Evolutionary conservation across 768 basidiomycete genomes (phyloP), one percentile per base, ranked within the genome.

Genomic region (Pulveroboletus sp.): DNA sequence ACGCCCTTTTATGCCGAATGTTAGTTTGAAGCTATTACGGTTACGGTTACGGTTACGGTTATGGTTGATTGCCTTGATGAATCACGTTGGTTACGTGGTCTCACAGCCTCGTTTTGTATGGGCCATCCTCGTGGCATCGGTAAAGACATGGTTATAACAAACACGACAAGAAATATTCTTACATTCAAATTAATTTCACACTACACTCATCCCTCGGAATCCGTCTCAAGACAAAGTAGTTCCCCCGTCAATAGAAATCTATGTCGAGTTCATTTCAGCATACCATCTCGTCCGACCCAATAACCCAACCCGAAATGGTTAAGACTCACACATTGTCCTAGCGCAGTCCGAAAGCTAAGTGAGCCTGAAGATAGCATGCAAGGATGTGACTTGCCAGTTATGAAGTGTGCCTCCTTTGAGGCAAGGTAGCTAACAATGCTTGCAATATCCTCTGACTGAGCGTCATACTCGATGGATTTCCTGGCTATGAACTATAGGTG

Each of bases 351-450:
- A 35, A 21, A 37, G 11, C 21, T 39, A 9, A 49, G 17, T 8
- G 14, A 6, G 24, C 26, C 5, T 9, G 6, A 31, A 33, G 12
- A 40, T 7, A 8, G 12, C 6, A 10, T 17, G 10, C 12, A 37
- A 3, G 9, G 26, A 40, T 26, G 4, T 21, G 28, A 37, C 61
- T 50, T 44, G 55, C 70, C 72, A 8, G 70, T 73, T 11, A 74
- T 57, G 41, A 69, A 71, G 35, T 63, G 59, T 4, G 71, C 66
- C 17, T 64, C 67, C 6, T 68, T 58, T 2, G 69, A 70, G 7
- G 63, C 64, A 3, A 73, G 57, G 47, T 62, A 72, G 3, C 69
- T 69, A 1, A 72, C 66, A 5, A 67, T 4, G 35, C 52, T 60
- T 12, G 71, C 68, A 4, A 68, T 51, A 35, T 69, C 63, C 28